Conservation (phyloP, 164 flowering plant species). For the Platanus orientalis region DNA sequence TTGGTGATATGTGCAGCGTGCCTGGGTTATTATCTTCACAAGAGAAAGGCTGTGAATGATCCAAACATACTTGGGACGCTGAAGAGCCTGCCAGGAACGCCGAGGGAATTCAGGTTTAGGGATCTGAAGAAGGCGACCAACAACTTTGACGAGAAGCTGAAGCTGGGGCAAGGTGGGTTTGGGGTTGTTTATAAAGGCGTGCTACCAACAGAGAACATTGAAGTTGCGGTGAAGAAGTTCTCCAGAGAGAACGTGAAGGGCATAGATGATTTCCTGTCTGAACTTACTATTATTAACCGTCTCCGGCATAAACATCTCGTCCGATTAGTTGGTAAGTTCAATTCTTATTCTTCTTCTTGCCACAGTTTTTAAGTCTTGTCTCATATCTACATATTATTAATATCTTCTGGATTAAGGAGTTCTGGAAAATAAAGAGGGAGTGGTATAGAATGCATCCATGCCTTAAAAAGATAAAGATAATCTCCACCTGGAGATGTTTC, state of each 20-base stretch:
- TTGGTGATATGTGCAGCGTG: conserved; percentile 1
- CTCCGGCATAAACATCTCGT: conserved; percentile 78
- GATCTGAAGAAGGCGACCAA: conserved; percentile 63
- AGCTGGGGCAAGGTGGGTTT: conserved; percentile 73
- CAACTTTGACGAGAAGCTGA: conserved; percentile 46
- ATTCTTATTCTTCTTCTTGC: background rate
- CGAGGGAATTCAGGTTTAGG: conserved; percentile 49
- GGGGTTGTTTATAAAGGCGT: conserved; percentile 64
- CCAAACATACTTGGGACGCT: conserved; percentile 28
- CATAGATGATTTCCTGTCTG: conserved; percentile 62
- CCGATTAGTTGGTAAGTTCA: conserved; percentile 48
- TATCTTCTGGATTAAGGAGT: background rate
- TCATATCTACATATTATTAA: background rate
- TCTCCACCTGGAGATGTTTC: too few relatives aligned
- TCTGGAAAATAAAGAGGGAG: too few relatives aligned
- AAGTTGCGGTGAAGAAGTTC: conserved; percentile 69
- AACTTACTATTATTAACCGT: conserved; percentile 69
- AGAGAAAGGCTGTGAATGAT: conserved; percentile 17
- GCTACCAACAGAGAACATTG: conserved; percentile 26
- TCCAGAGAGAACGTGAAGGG: conserved; percentile 58
- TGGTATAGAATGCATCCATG: too few relatives aligned
- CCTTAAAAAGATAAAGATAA: too few relatives aligned
- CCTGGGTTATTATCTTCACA: conserved; percentile 13
- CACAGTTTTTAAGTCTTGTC: background rate
- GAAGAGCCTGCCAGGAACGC: conserved; percentile 52